A percentile compares a stretch with the other conserved stretches of the same genome.
These are phyloP conservation scores for Mediolabrus comicus DNA, from an alignment of 108 stramenopile genomes.

Conservation along the genomic window DNA sequence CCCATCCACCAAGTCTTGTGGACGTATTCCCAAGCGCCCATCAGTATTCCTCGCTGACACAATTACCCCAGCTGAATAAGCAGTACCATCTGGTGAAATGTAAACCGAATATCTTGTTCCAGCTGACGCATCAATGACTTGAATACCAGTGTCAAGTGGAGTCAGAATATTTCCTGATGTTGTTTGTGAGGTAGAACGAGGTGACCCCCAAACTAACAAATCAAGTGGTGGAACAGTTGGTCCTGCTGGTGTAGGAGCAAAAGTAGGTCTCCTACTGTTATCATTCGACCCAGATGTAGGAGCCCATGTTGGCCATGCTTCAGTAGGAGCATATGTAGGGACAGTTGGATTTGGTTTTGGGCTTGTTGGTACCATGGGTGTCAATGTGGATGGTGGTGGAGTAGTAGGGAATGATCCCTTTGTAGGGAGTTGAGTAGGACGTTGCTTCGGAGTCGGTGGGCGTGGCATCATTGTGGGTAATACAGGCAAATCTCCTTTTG, in stretches of 20 bases:
- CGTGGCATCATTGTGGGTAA: background rate
- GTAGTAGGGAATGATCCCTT: background rate
- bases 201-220: slow-evolving; percentile 39
- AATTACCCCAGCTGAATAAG: slow-evolving; percentile 25
- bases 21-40: slow-evolving; percentile 36
- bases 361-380: background rate
- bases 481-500: background rate
- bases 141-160: slow-evolving; percentile 4
- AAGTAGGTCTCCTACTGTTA: slow-evolving; percentile 1
- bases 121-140: slow-evolving; percentile 23
- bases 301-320: background rate
- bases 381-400: background rate
- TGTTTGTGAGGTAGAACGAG: slow-evolving; percentile 21
- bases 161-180: slow-evolving; percentile 1
- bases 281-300: background rate
- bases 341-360: background rate
- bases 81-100: slow-evolving; percentile 19
- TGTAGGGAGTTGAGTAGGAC: background rate
- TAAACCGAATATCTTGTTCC: slow-evolving; percentile 40
- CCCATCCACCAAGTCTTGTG: slow-evolving; percentile 22
- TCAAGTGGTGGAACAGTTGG: slow-evolving; percentile 31
- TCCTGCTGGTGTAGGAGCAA: background rate
- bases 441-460: background rate
- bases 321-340: background rate
- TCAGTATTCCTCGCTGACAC: slow-evolving; percentile 15